Evolutionary conservation across 257 asterid species (phyloP).

Genomic region (Misopates orontium): DNA sequence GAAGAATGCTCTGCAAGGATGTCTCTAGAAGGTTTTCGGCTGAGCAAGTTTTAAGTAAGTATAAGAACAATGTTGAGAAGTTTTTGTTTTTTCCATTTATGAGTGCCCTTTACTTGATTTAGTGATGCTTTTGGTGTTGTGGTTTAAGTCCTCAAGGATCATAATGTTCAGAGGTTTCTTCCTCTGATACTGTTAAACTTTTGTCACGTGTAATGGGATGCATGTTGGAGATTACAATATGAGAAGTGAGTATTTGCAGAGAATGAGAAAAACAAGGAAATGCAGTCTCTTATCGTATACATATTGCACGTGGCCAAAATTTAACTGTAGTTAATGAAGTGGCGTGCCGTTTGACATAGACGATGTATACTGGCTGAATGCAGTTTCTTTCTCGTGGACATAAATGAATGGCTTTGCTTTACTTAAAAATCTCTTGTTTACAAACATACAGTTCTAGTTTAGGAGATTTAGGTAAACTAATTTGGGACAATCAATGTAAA

Average conservation of each 20-base stretch:
- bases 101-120: conserved; percentile 12
- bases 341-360: too few species aligned
- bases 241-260: too few species aligned
- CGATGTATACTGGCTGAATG: not conserved
- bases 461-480: not conserved
- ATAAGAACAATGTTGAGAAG: not conserved
- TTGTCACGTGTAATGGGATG: not conserved
- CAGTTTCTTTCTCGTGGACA: not conserved
- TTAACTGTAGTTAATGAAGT: too few species aligned
- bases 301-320: too few species aligned
- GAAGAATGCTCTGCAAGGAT: conserved; percentile 60
- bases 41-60: conserved; percentile 59
- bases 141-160: not conserved
- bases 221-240: not conserved
- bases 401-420: not conserved
- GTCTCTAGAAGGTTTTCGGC: conserved; percentile 49
- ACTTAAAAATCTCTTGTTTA: not conserved
- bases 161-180: not conserved
- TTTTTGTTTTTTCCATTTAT: conserved; percentile 1
- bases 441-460: not conserved
- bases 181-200: not conserved
- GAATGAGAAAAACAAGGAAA: too few species aligned
- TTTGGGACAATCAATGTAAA: not conserved
- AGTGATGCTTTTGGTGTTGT: not conserved
- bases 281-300: too few species aligned